Evolutionary conservation across 805 yeast species (phyloP).

Genomic region (Yarrowia sp.): DNA sequence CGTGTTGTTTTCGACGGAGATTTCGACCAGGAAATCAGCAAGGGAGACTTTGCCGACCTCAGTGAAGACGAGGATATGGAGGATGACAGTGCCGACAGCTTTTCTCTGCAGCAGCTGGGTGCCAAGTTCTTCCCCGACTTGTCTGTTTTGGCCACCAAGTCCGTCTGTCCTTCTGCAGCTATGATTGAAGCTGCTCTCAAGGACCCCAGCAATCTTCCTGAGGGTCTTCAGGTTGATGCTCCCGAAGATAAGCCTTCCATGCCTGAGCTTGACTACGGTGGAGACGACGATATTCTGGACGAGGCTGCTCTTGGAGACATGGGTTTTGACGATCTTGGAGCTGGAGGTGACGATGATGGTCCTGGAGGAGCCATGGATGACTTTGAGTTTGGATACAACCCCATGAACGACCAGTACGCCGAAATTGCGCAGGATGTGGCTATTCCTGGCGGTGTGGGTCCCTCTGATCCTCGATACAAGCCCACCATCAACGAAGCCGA

Average conservation of each 20-base stretch:
- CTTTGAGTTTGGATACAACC: constrained; percentile 17
- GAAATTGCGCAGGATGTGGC: not conserved
- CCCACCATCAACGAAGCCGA: constrained; percentile 42
- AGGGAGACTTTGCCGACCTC: constrained; percentile 31
- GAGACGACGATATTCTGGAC: constrained; percentile 29
- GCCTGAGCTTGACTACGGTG: constrained; percentile 28
- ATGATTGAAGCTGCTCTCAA: constrained; percentile 57
- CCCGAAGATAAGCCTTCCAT: constrained; percentile 1
- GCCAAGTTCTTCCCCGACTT: constrained; percentile 33
- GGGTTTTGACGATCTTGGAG: constrained; percentile 24
- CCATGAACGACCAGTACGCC: constrained; percentile 10
- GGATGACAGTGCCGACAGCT: constrained; percentile 22
- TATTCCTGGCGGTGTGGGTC: not conserved
- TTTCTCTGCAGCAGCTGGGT: constrained; percentile 31
- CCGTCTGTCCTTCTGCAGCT: constrained; percentile 67
- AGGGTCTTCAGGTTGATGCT: constrained; percentile 31
- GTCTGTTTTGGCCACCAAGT: constrained; percentile 28
- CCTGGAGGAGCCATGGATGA: not conserved
- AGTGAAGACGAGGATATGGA: constrained; percentile 34
- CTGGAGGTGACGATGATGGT: not conserved
- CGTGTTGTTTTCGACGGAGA: constrained; percentile 68
- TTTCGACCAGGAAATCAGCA: constrained; percentile 38
- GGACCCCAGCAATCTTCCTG: constrained; percentile 38
- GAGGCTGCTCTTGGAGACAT: constrained; percentile 28
- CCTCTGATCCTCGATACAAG: not conserved